Conservation (phyloP, 768 basidiomycete species). For the Mycena rosella region DNA sequence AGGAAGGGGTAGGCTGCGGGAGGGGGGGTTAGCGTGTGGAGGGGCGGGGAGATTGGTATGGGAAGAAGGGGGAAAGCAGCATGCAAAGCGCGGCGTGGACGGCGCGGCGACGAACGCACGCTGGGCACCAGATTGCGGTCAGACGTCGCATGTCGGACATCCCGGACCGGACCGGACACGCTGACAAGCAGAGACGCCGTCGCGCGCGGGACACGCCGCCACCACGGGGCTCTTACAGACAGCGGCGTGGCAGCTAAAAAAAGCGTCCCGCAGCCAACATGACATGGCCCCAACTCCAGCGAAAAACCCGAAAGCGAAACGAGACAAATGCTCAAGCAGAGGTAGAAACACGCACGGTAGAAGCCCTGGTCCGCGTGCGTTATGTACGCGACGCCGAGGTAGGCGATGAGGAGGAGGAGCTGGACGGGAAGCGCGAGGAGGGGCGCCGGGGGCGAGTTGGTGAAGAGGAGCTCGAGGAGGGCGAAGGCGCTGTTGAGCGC, state of each 20-base stretch:
- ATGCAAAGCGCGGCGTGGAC: neutral
- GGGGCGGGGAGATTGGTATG: neutral
- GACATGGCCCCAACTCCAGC: no score
- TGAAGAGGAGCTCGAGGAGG: conserved; percentile 68
- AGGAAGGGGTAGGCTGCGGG: conserved; percentile 74
- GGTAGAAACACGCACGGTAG: conserved; percentile 73
- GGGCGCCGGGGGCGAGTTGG: conserved; percentile 63
- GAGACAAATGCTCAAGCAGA: no score
- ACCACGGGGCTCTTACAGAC: no score
- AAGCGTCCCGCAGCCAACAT: no score
- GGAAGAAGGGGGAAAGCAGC: neutral
- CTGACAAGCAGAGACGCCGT: no score
- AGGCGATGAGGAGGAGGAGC: conserved; percentile 65
- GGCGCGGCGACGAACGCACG: no score
- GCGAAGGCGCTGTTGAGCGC: conserved; percentile 69
- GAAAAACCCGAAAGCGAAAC: no score
- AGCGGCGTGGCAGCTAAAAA: no score
- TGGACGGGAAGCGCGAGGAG: conserved; percentile 62
- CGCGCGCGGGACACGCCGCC: no score
- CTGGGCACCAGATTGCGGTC: no score
- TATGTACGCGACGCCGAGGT: conserved; percentile 79
- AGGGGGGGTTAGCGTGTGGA: neutral
- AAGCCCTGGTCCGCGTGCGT: conserved; percentile 70
- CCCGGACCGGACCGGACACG: no score
- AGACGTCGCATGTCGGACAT: no score